Evolutionary conservation across 2,329 filamentous ascomycete species (phyloP).

Genomic region (Trichoderma pleuroti): DNA sequence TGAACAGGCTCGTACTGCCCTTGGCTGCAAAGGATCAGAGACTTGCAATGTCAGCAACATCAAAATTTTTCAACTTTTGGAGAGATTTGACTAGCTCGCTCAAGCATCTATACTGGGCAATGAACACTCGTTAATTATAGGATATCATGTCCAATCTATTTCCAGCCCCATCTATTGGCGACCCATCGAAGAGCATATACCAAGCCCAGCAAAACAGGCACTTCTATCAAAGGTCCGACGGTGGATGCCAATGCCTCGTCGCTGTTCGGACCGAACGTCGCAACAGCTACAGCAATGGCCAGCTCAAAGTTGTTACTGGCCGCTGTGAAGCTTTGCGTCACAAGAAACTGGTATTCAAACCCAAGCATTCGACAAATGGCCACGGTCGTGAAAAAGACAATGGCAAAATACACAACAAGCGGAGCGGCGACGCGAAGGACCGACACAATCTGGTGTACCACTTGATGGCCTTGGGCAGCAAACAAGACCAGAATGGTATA

Average conservation of each 20-base stretch:
- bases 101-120: neutral
- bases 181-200: constrained; percentile 70
- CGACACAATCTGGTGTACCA: constrained; percentile 78
- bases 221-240: constrained; percentile 81
- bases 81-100: neutral
- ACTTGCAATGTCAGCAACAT: constrained; percentile 19
- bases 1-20: constrained; percentile 11
- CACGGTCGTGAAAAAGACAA: constrained; percentile 71
- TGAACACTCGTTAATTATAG: neutral
- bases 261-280: constrained; percentile 72
- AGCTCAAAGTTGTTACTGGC: constrained; percentile 93
- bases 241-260: constrained; percentile 79
- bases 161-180: constrained; percentile 53
- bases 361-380: constrained; percentile 60
- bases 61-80: constrained; percentile 19
- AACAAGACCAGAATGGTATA: constrained; percentile 88
- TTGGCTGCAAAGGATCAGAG: constrained; percentile 13
- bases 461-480: constrained; percentile 71
- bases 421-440: constrained; percentile 80
- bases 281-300: constrained; percentile 82
- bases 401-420: constrained; percentile 73
- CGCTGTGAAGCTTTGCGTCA: constrained; percentile 82
- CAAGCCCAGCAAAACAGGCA: constrained; percentile 72
- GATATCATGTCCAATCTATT: constrained; percentile 21
- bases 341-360: constrained; percentile 66